phyloP scores from a whole-genome alignment of 805 yeast genomes.

The Dipodascopsis uninucleata region DNA sequence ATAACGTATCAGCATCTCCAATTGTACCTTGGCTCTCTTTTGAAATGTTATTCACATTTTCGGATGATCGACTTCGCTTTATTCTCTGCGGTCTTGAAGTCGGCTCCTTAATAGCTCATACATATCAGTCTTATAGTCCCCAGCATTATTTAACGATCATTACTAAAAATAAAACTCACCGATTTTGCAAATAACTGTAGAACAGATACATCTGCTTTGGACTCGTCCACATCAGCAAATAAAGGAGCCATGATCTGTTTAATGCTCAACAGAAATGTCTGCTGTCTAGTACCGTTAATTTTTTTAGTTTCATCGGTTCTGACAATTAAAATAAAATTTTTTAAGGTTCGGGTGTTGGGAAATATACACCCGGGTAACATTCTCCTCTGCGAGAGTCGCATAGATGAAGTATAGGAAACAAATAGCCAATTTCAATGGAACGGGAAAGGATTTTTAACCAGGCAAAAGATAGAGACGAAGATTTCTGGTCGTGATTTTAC shows the following conservation, averaged over 20 bases:
- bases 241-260: conserved; percentile 8
- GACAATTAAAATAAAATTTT: neutral
- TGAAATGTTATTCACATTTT: no score
- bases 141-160: neutral
- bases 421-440: no score
- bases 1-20: conserved; percentile 1
- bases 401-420: no score
- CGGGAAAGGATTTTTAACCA: no score
- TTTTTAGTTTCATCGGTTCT: neutral
- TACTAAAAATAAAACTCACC: conserved; percentile 9
- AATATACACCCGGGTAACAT: neutral
- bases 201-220: conserved; percentile 10
- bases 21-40: conserved; percentile 28
- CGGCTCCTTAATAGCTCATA: conserved; percentile 1
- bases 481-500: no score
- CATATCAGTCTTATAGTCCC: neutral
- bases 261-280: neutral
- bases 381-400: no score
- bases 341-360: neutral
- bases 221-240: conserved; percentile 11
- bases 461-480: no score
- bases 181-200: conserved; percentile 12
- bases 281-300: neutral
- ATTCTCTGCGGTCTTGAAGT: no score
- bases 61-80: no score